Percentiles rank a stretch among this genome's conserved stretches.
Evolutionary conservation across 345 rosid species (phyloP).

Genomic region (Dimocarpus longan): DNA sequence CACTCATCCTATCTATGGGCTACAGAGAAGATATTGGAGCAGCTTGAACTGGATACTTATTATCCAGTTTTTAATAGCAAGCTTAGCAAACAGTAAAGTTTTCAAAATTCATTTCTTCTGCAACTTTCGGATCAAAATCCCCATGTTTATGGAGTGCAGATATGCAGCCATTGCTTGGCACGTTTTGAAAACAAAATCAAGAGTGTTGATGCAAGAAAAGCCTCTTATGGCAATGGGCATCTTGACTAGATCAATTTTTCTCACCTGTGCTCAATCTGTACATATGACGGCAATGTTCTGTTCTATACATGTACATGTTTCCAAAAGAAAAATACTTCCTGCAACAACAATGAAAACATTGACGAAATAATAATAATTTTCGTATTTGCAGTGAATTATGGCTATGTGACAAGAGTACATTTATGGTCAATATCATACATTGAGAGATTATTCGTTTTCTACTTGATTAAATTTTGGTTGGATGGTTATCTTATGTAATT

Average conservation of each 20-base stretch:
- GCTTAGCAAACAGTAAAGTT: slow-evolving; percentile 9
- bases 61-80: slow-evolving; percentile 66
- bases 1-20: slow-evolving; percentile 93
- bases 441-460: too few relatives aligned
- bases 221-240: neutral
- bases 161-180: neutral
- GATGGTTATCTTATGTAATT: too few relatives aligned
- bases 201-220: neutral
- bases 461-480: too few relatives aligned
- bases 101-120: neutral
- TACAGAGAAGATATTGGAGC: slow-evolving; percentile 67
- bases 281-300: neutral
- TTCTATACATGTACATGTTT: neutral
- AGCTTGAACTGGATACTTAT: slow-evolving; percentile 79
- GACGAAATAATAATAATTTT: neutral
- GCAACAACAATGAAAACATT: neutral
- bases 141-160: neutral
- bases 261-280: neutral
- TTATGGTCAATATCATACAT: neutral
- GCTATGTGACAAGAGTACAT: too few relatives aligned
- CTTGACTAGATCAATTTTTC: neutral
- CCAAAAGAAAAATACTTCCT: neutral
- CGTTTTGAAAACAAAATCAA: neutral
- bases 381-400: too few relatives aligned
- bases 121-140: neutral